Percentiles rank a stretch among this genome's conserved stretches.
phyloP scores from a whole-genome alignment of 257 asterid species.

The Catharanthus roseus region DNA sequence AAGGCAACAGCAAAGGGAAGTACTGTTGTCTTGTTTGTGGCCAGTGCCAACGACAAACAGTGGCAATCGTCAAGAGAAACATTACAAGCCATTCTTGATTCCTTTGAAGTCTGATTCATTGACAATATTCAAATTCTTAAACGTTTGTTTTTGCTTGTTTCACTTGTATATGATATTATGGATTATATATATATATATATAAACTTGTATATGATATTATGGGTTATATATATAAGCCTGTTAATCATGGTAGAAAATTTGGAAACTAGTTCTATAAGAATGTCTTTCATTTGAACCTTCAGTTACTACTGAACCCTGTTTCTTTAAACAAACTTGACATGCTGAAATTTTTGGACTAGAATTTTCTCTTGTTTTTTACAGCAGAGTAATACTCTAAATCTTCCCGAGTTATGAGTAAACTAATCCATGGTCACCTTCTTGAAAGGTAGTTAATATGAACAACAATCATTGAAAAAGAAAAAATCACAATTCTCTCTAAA shows the following conservation, averaged over 20 bases:
- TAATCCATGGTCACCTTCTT: no score
- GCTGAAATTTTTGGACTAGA: neutral
- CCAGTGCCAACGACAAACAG: conserved; percentile 86
- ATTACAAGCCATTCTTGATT: conserved; percentile 75
- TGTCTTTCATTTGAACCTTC: neutral
- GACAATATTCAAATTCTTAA: neutral
- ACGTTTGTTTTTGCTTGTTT: no score
- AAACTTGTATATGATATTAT: no score
- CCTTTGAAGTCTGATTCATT: conserved; percentile 55
- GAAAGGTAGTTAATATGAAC: no score
- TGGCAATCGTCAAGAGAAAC: conserved; percentile 71
- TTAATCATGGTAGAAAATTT: neutral
- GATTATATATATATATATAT: no score
- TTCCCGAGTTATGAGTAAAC: no score
- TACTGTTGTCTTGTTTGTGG: conserved; percentile 85
- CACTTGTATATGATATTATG: no score
- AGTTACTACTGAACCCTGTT: no score
- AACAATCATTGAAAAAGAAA: no score
- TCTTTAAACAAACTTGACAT: neutral
- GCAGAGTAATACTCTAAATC: no score
- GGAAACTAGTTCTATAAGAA: neutral
- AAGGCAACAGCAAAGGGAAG: conserved; percentile 93
- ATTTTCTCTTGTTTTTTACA: no score
- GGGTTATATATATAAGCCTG: neutral
- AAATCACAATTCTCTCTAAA: no score